Base-by-base conservation (phyloP, 306 rosid species). In the Abrus pulchellus region DNA sequence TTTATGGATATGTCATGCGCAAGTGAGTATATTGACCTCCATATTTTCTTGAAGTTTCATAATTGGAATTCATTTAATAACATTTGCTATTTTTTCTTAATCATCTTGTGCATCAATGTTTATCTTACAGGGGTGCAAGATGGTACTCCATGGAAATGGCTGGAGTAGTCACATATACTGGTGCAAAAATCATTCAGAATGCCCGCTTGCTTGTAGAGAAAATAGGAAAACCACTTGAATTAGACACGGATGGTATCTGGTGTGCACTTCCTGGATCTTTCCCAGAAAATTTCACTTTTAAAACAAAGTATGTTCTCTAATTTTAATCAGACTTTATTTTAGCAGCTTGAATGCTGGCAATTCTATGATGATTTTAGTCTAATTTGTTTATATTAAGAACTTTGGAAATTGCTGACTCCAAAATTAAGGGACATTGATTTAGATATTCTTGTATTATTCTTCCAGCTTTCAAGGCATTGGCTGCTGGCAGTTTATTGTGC, bases 91-190 rank as follows among this genome's bases (percentile, higher is more conserved):
- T 78, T 71, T 52, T 75, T 76, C 63, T 47, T 62, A 53, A 62
- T 73, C 52, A 79, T 47, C 40, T 79, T 38, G 49, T 78, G 75
- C 62, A 43, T 88, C 64, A n/a, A 70, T 83, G 64, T 76, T 77
- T 81, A 32, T 81, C 74, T 79, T 61, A 72, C 82, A 95, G 99
- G 89, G 99, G 99, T 67, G 99, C 99, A 62, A 88, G 99, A 89
- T 95, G 99, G 99, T 95, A 95, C 80, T 95, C 99, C 33, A 95
- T 95, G 99, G 99, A 95, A 93, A 95, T 95, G 99, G 99, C 99
- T 73, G 99, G 99, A 50, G 99, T 95, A 65, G 99, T 95, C 84
- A 95, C 99, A n/a, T 93, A 95, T 87, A 95, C 99, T 50, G 99
- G 99, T 80, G 99, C 99, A 68, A 95, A 95, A 90, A 95, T 95